A percentile compares a stretch with the other conserved stretches of the same genome.
These are phyloP conservation scores for Blepharisma stoltei DNA, from an alignment of 73 alveolate genomes.

Conservation along the genomic window DNA sequence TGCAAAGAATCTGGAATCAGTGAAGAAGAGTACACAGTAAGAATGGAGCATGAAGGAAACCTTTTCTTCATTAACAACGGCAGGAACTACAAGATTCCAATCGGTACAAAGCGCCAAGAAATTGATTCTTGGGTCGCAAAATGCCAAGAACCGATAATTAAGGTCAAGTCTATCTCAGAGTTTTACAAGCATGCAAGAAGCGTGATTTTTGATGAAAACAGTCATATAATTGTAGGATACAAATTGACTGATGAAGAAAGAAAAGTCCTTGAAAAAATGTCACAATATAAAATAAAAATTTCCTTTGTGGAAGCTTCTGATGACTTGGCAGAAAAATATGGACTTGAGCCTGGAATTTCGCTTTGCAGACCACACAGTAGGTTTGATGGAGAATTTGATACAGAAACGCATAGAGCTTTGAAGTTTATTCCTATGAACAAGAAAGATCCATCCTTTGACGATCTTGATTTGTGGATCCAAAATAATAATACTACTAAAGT, in stretches of 20 bases:
- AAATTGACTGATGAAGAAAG: neutral
- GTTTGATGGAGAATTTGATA: slow-evolving; percentile 23
- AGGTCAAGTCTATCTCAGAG: neutral
- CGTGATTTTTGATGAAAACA: neutral
- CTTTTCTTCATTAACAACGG: neutral
- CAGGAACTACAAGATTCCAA: neutral
- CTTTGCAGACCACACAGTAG: neutral
- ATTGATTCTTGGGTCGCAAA: slow-evolving; percentile 24
- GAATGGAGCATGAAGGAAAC: neutral
- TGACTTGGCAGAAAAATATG: neutral
- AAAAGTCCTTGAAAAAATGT: neutral
- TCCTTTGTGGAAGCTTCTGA: neutral
- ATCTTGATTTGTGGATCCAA: neutral
- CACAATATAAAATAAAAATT: neutral
- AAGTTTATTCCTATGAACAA: neutral
- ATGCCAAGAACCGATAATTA: slow-evolving; percentile 12
- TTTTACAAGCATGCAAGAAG: neutral
- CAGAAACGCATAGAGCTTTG: neutral
- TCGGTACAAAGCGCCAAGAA: neutral
- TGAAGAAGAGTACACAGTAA: neutral
- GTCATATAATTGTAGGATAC: neutral
- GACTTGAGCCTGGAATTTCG: neutral
- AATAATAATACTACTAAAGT: neutral
- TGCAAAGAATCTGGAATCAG: neutral
- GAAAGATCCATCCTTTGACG: neutral